Conservation (phyloP, 1,284 basidiomycete genomes). For the Phlebopus sp. region DNA sequence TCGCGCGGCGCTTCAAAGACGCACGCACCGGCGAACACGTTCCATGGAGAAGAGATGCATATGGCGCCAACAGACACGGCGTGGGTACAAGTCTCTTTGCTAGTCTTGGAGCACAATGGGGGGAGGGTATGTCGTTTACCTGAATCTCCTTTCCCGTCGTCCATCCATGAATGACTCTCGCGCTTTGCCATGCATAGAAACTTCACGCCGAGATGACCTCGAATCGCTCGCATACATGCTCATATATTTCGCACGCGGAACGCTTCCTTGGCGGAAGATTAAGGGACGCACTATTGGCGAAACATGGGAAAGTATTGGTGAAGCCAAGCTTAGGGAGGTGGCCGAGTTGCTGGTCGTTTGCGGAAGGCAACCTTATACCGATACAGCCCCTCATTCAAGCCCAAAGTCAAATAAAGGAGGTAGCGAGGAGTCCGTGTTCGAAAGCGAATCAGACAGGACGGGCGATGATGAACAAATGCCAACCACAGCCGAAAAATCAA, state of each 20-base stretch:
- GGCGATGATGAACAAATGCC: conserved; percentile 5
- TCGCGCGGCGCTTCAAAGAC: conserved; percentile 95
- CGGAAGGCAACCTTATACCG: conserved; percentile 9
- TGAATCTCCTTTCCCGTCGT: conserved; percentile 1
- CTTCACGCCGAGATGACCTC: conserved; percentile 87
- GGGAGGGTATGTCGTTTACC: conserved; percentile 59
- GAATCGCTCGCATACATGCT: conserved; percentile 92
- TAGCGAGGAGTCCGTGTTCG: conserved; percentile 1
- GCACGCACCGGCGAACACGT: conserved; percentile 85
- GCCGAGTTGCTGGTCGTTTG: conserved; percentile 21
- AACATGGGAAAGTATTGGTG: conserved; percentile 76
- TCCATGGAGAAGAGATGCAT: conserved; percentile 81
- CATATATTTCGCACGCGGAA: conserved; percentile 89
- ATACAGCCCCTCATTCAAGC: conserved; percentile 1
- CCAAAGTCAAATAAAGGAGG: conserved; percentile 7
- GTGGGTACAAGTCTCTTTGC: conserved; percentile 96
- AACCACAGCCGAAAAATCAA: conserved; percentile 19
- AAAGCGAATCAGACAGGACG: background rate
- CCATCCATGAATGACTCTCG: background rate
- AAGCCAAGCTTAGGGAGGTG: conserved; percentile 57
- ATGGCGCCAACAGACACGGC: conserved; percentile 71
- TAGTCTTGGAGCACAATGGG: conserved; percentile 91
- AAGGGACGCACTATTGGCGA: conserved; percentile 73
- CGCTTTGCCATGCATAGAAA: conserved; percentile 46
- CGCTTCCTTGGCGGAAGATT: conserved; percentile 87